phyloP scores from a whole-genome alignment of 1,284 basidiomycete genomes.

The Cutaneotrichosporon spelunceum region DNA sequence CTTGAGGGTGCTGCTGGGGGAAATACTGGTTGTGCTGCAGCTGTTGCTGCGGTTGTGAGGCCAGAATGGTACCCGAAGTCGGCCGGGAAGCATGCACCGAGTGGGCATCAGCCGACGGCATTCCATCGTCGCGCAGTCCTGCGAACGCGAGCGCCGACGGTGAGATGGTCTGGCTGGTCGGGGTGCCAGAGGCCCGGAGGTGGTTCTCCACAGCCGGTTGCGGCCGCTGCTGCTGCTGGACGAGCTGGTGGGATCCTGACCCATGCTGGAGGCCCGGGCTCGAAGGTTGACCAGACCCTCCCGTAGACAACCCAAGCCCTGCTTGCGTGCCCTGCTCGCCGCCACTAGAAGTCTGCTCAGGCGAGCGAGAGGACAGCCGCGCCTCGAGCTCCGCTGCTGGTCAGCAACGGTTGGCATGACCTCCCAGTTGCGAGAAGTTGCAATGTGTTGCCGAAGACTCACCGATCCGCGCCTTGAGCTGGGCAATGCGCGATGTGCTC shows the following conservation, averaged over 20 bases:
- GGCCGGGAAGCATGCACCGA: not conserved
- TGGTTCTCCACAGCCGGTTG: not conserved
- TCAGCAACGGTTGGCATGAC: slow-evolving; percentile 5
- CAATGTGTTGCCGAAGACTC: not conserved
- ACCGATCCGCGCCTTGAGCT: slow-evolving; percentile 32
- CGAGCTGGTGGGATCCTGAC: not conserved
- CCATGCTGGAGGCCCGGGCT: not conserved
- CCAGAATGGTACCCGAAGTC: not conserved
- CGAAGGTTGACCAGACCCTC: not conserved
- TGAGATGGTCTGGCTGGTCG: slow-evolving; percentile 12
- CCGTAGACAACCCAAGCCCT: not conserved
- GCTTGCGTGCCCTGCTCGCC: not conserved
- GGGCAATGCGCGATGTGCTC: slow-evolving; percentile 29
- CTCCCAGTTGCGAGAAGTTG: not conserved
- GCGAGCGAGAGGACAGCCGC: slow-evolving; percentile 17
- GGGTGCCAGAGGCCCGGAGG: not conserved
- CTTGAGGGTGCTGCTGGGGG: slow-evolving; percentile 8
- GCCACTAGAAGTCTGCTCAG: slow-evolving; percentile 3
- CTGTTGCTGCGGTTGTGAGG: not conserved
- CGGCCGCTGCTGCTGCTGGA: not conserved
- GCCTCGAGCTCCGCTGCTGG: slow-evolving; percentile 22
- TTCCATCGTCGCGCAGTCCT: not conserved
- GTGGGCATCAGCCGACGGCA: not conserved
- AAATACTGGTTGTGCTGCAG: not conserved
- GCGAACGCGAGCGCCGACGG: slow-evolving; percentile 10